Evolutionary conservation across 2,329 filamentous ascomycete genomes (phyloP), one percentile per base, ranked within the genome.

Genomic region (Fusarium sp.): DNA sequence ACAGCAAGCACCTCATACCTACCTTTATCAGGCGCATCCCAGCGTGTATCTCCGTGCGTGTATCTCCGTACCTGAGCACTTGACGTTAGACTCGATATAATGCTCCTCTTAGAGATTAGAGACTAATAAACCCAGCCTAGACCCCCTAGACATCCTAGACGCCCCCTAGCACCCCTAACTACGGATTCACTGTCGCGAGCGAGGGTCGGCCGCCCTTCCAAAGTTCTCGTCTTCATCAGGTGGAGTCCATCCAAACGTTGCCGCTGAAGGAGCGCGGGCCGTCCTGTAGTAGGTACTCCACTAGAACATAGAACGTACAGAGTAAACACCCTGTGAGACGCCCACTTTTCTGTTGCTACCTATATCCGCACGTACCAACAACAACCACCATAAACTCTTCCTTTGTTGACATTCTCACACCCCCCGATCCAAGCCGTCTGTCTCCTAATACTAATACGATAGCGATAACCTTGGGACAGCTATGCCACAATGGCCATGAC

Each of bases 401-500:
- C 56, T 66, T 52, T 56, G 32, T 67, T 52, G 50, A 60, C 66
- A 64, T 70, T 67, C 58, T 64, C 58, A 70, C 67, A 50, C 58
- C 67, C 67, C 63, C 49, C 52, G 60, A 45, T 48, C 33, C 62
- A 66, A 57, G 40, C 54, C 35, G 35, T 37, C 28, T 30, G 35
- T 37, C 28, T 30, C 28, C 22, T 22, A 22, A 22, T 22, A 24
- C 10, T 30, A n/a, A 9, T 37, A 37, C 17, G 17, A 37, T 37
- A n/a, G 15, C 33, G 17, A 15, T 35, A 9, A 9, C 33, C 15
- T 35, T 35, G 33, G 17, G 15, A 17, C 43, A 26, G 45, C 47
- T 56, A 73, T 73, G 64, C 64, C 26, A 70, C 53, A 65, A 63
- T 61, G 61, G 47, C 62, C 54, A 55, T 81, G 77, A 74, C 79